Evolutionary conservation across 2,329 filamentous ascomycete genomes (phyloP), one percentile per base, ranked within the genome.

Genomic region (Cercospora sojina): DNA sequence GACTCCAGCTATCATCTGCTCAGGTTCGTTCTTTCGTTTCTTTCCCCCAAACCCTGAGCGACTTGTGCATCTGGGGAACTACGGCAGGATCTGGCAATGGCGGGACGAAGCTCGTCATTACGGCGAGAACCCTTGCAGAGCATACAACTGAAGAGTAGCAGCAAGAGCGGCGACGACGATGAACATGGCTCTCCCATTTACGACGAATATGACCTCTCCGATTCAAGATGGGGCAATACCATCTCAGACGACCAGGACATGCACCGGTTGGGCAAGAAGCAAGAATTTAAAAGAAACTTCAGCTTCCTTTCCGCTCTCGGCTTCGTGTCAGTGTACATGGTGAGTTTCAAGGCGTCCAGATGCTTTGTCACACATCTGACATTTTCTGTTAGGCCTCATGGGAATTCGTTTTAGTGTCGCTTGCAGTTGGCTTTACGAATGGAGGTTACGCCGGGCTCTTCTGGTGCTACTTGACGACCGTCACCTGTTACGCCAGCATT

Each of bases 291-390:
- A 57, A 64, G 74, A 9, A 75, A 75, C 64, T 77, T 76, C 65
- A 59, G 58, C 55, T 71, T 75, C 65, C 59, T 72, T 25, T 71
- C 71, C 20, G 70, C 73, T 9, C 70, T 77, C 0, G 75, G 73
- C 5, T 77, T 77, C 62, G 75, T 76, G 7, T 72, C 71, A 1
- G 70, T 76, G n/a, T 74, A 74, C 63, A 76, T 76, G 73, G 72
- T 68, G 18, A 70, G 68, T 25, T 68, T 53, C 49, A 32, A 38
- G 23, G 35, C 31, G 13, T 32, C 1, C 0, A 29, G 5, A 18
- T 25, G 55, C 66, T n/a, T 66, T 74, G 16, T 72, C 72, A 60
- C 74, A 73, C 12, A 20, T 57, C 53, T 57, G 31, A 57, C 31
- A 9, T 7, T 12, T 18, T 51, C n/a, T 57, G 53, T 5, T 23